Percentiles rank a stretch among this genome's conserved stretches.
These are phyloP conservation scores for Crithidia mellificae DNA, from an alignment of 208 protist species.

Conservation along the genomic window DNA sequence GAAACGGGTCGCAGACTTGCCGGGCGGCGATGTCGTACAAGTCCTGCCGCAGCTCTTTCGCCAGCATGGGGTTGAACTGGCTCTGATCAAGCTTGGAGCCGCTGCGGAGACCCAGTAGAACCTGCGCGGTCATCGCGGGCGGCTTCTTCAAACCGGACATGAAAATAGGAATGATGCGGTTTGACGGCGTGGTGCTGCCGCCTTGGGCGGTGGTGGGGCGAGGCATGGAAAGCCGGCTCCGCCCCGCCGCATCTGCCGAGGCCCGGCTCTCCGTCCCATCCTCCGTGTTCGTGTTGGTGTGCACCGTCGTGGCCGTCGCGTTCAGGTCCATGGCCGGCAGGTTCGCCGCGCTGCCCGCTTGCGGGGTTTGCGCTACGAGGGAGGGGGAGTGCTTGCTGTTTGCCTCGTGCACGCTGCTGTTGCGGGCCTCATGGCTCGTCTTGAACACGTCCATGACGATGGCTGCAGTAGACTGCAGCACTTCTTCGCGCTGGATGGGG, in stretches of 20 bases:
- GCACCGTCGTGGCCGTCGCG: neutral
- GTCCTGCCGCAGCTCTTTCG: constrained; percentile 25
- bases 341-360: neutral
- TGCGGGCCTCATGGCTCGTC: neutral
- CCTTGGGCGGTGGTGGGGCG: neutral
- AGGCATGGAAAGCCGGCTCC: neutral
- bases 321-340: neutral
- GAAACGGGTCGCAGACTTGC: constrained; percentile 21
- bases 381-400: neutral
- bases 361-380: neutral
- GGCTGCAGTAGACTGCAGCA: constrained; percentile 28
- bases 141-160: constrained; percentile 1
- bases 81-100: neutral
- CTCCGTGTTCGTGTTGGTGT: neutral
- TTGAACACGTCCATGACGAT: constrained; percentile 2
- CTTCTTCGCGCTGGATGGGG: constrained; percentile 39
- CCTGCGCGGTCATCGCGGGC: neutral
- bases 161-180: constrained; percentile 13
- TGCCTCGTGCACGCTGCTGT: neutral
- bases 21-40: constrained; percentile 43
- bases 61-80: neutral
- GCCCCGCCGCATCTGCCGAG: neutral
- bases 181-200: neutral
- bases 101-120: constrained; percentile 2
- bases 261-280: constrained; percentile 1